Conservation (phyloP, 345 rosid genomes). For the Eucalyptus pauciflora region DNA sequence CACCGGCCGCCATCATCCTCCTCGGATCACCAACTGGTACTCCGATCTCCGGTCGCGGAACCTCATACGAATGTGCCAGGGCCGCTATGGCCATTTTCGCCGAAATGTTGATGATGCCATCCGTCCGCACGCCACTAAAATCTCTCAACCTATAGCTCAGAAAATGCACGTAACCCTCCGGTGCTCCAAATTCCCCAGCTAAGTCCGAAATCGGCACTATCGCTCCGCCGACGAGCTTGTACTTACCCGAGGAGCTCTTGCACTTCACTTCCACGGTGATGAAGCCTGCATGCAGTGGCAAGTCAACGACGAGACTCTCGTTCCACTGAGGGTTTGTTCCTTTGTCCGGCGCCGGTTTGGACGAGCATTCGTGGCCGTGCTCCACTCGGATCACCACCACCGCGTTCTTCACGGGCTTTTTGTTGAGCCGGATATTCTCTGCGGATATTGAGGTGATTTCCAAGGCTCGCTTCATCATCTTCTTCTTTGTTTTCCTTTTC, state of each 20-base stretch:
- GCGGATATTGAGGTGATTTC: conserved; percentile 37
- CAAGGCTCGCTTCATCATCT: background rate
- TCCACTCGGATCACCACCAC: conserved; percentile 17
- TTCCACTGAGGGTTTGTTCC: conserved; percentile 52
- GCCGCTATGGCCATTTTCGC: conserved; percentile 20
- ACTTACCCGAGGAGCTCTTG: conserved; percentile 5
- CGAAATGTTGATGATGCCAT: conserved; percentile 54
- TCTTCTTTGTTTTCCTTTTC: background rate
- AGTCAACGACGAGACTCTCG: conserved; percentile 10
- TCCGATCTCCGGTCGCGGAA: background rate
- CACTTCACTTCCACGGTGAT: conserved; percentile 27
- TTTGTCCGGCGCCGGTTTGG: conserved; percentile 10
- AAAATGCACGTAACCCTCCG: conserved; percentile 36
- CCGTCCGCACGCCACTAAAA: conserved; percentile 10
- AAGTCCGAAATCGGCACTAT: conserved; percentile 54
- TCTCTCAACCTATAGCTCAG: conserved; percentile 67
- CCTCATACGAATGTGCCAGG: background rate
- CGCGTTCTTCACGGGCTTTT: conserved; percentile 31
- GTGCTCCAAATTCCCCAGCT: conserved; percentile 24
- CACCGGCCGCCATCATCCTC: background rate
- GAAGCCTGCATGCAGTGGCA: conserved; percentile 21
- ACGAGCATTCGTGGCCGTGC: background rate
- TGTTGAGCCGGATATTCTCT: conserved; percentile 29
- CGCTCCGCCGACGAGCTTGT: conserved; percentile 23
- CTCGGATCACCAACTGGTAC: background rate